These are phyloP conservation scores for Phytophthora sansomeana DNA, from an alignment of 352 stramenopile genomes.

Conservation along the genomic window DNA sequence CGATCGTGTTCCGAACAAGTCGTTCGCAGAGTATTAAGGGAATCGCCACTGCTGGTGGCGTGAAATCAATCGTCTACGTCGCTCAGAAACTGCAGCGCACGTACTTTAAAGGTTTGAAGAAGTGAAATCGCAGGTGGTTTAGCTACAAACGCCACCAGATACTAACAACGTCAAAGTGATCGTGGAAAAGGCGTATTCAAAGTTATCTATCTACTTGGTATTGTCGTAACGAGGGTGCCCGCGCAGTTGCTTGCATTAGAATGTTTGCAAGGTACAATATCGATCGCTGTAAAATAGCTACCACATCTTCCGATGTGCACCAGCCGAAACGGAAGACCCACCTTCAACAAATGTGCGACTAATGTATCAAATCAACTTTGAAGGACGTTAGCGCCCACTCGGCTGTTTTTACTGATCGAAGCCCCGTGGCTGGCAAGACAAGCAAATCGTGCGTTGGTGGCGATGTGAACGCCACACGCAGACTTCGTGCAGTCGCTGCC, in stretches of 20 bases:
- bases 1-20: constrained; percentile 87
- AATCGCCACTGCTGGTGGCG: constrained; percentile 81
- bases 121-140: constrained; percentile 8
- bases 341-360: constrained; percentile 15
- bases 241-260: too few species aligned
- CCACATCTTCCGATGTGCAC: constrained; percentile 13
- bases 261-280: too few species aligned
- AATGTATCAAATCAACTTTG: background rate
- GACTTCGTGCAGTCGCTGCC: background rate
- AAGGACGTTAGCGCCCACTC: background rate
- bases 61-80: constrained; percentile 86
- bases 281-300: too few species aligned
- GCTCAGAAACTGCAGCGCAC: constrained; percentile 88
- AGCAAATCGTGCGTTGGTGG: background rate
- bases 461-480: background rate
- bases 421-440: background rate
- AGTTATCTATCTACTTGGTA: constrained; percentile 42
- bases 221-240: too few species aligned
- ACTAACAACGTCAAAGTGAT: background rate
- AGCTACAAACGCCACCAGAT: background rate
- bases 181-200: constrained; percentile 32
- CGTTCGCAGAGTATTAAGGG: constrained; percentile 91
- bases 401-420: too few species aligned
- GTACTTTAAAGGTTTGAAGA: constrained; percentile 59
- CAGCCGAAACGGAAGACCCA: constrained; percentile 21